Base-by-base conservation (phyloP, 2,329 filamentous ascomycete species). In the Trichoderma asperellum region DNA sequence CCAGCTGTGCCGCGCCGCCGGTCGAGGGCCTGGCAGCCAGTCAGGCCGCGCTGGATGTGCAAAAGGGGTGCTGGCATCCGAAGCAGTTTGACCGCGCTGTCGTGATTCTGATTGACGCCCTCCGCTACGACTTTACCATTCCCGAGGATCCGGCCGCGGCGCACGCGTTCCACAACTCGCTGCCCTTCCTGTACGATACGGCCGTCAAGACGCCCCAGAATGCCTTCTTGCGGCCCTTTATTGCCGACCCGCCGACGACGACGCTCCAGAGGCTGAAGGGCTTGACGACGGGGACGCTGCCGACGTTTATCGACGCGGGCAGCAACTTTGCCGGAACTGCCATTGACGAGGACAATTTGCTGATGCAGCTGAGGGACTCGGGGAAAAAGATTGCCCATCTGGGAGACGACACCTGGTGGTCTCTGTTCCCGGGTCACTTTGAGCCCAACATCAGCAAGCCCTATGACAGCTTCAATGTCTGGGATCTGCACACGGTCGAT, bases 401-500 rank as follows among this genome's bases (percentile, higher is more conserved):
- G 47, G 96, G 96, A n/a, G 96, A 99, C 78, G 95, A 99, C 80
- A 99, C 96, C 5, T 99, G 96, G 96, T 92, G 94, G 73, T 87
- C 93, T 55, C 83, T 99, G 18, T 99, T 98, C 77, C 96, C 96
- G 0, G 92, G 87, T n/a, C 94, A 96, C 79, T 99, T 99, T 75
- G 91, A 97, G 78, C 83, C 89, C 10, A 92, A 95, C 68, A 88
- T 97, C 68, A 97, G 94, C 74, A 88, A 86, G 74, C 89, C 96
- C 0, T 99, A 97, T 79, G 95, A 98, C 78, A 98, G 95, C 71
- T 97, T 99, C 82, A 97, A 98, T 76, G 96, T 98, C 7, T 97
- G 94, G 93, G 96, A 99, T 79, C 81, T 99, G 75, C 94, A 98
- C 79, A 98, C 96, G 0, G 92, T 99, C 2, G 96, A 99, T 77